phyloP scores from a whole-genome alignment of 2,329 filamentous ascomycete genomes.

The Fusarium hainanense region DNA sequence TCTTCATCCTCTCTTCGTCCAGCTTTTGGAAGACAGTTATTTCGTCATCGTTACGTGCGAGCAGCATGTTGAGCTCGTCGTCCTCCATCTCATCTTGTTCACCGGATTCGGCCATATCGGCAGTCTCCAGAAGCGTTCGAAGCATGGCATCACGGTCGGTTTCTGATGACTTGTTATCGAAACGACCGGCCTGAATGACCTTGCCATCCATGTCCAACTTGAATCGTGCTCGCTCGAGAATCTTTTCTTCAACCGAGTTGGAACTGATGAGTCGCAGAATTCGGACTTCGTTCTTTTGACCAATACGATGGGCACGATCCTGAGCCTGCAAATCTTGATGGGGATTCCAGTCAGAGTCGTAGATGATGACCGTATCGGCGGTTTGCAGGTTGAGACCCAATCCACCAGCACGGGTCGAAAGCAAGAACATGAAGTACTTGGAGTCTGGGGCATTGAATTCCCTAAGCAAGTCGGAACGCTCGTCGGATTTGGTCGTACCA shows the following conservation, averaged over 20 bases:
- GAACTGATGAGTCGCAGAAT: constrained; percentile 96
- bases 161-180: constrained; percentile 99
- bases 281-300: constrained; percentile 98
- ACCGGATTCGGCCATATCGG: constrained; percentile 73
- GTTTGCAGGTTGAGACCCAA: constrained; percentile 97
- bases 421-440: constrained; percentile 95
- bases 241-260: constrained; percentile 98
- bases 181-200: constrained; percentile 98
- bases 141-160: constrained; percentile 98
- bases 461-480: constrained; percentile 89
- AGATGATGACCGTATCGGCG: constrained; percentile 98
- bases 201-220: constrained; percentile 99
- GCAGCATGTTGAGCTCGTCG: constrained; percentile 93
- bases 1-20: constrained; percentile 77
- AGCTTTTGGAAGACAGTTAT: constrained; percentile 81
- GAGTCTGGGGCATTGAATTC: constrained; percentile 91
- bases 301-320: constrained; percentile 99
- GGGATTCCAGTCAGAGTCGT: constrained; percentile 99
- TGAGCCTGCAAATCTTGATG: constrained; percentile 99
- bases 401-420: constrained; percentile 99
- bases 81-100: constrained; percentile 99
- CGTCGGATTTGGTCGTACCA: constrained; percentile 96
- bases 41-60: constrained; percentile 88
- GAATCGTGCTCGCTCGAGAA: constrained; percentile 94
- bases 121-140: constrained; percentile 88